phyloP scores from a whole-genome alignment of 192 early-diverging fungal genomes.

The Haplosporangium gracile region DNA sequence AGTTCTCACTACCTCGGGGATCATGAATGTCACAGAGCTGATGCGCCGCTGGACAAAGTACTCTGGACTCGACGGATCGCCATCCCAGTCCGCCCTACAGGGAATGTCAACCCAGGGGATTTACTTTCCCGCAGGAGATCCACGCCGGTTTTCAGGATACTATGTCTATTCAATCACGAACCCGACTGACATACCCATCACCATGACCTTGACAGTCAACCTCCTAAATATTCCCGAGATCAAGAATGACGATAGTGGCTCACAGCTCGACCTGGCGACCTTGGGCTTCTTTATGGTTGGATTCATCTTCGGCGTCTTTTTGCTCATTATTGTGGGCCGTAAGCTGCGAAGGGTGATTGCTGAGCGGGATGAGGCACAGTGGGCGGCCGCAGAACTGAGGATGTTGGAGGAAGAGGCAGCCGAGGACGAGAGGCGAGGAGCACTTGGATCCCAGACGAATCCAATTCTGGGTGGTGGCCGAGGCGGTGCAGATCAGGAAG shows the following conservation, averaged over 20 bases:
- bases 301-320: slow-evolving; percentile 20
- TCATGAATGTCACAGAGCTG: slow-evolving; percentile 25
- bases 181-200: neutral
- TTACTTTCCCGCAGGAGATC: slow-evolving; percentile 29
- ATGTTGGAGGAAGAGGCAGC: slow-evolving; percentile 33
- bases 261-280: slow-evolving; percentile 32
- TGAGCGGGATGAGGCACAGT: slow-evolving; percentile 8
- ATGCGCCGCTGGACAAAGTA: slow-evolving; percentile 31
- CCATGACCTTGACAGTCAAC: slow-evolving; percentile 27
- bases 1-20: slow-evolving; percentile 22
- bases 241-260: neutral
- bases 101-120: neutral
- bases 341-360: slow-evolving; percentile 23
- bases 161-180: slow-evolving; percentile 52
- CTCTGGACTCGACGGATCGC: slow-evolving; percentile 35
- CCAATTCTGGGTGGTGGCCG: neutral
- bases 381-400: slow-evolving; percentile 13
- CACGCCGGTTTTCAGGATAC: slow-evolving; percentile 53
- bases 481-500: neutral
- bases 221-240: neutral
- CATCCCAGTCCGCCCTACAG: slow-evolving; percentile 24
- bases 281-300: slow-evolving; percentile 42
- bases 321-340: slow-evolving; percentile 18
- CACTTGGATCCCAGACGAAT: slow-evolving; percentile 4
- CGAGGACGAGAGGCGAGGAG: slow-evolving; percentile 38